phyloP scores from a whole-genome alignment of 768 basidiomycete genomes.

The Sutorius australiensis region DNA sequence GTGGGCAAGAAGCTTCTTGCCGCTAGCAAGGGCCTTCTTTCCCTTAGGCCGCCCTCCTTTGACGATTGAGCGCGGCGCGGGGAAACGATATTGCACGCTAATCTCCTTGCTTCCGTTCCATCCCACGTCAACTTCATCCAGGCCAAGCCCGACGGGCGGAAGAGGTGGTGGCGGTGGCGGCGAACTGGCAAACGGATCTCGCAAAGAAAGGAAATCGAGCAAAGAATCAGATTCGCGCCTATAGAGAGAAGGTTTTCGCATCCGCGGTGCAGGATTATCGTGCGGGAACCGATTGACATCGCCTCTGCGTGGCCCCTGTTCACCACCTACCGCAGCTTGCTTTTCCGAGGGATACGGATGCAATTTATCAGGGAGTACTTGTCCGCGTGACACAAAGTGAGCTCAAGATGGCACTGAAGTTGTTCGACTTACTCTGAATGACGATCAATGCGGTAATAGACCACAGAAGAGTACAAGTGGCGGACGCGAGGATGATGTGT shows the following conservation, averaged over 20 bases:
- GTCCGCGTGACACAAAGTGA: not conserved
- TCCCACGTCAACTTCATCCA: slow-evolving; percentile 28
- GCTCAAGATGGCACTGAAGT: not conserved
- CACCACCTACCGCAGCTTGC: not conserved
- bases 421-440: slow-evolving; percentile 23
- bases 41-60: slow-evolving; percentile 21
- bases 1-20: slow-evolving; percentile 22
- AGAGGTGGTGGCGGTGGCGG: slow-evolving; percentile 32
- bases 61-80: slow-evolving; percentile 30
- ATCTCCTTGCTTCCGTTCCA: slow-evolving; percentile 25
- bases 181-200: slow-evolving; percentile 32
- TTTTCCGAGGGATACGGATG: slow-evolving; percentile 9
- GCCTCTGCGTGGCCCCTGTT: not conserved
- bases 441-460: slow-evolving; percentile 14
- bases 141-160: slow-evolving; percentile 25
- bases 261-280: slow-evolving; percentile 3
- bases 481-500: slow-evolving; percentile 18
- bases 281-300: not conserved
- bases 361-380: slow-evolving; percentile 23
- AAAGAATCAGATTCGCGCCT: slow-evolving; percentile 25
- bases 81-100: slow-evolving; percentile 29
- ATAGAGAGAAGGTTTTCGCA: slow-evolving; percentile 19
- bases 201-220: slow-evolving; percentile 33
- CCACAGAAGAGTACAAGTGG: slow-evolving; percentile 25
- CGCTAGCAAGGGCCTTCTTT: slow-evolving; percentile 12